These are phyloP conservation scores for Dothideomycetes sp. DNA, from an alignment of 2,329 filamentous ascomycete genomes.

Conservation along the genomic window DNA sequence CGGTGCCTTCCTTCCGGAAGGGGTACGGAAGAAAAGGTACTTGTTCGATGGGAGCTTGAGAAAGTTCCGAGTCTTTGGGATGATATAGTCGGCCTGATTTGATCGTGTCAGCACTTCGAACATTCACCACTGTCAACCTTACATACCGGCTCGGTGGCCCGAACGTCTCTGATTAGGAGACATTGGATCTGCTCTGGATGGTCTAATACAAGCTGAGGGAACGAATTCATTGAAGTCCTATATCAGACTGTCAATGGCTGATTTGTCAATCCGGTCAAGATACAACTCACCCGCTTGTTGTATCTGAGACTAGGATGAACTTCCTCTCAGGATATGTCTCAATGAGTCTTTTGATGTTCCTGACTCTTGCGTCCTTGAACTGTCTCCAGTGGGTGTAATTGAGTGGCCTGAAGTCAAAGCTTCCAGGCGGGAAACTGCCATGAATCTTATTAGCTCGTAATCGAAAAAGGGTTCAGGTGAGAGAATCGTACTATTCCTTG, in stretches of 20 bases:
- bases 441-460: not conserved
- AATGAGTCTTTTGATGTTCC: constrained; percentile 12
- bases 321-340: constrained; percentile 13
- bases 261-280: not conserved
- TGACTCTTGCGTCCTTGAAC: constrained; percentile 9
- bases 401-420: constrained; percentile 15
- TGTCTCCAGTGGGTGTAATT: constrained; percentile 8
- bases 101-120: not conserved
- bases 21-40: constrained; percentile 11
- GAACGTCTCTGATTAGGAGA: constrained; percentile 14
- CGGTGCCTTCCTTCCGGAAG: constrained; percentile 5
- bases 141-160: constrained; percentile 12
- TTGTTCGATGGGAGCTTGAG: constrained; percentile 6
- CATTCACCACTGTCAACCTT: not conserved
- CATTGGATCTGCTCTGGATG: constrained; percentile 15
- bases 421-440: constrained; percentile 14
- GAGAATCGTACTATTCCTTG: constrained; percentile 1
- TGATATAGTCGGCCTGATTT: constrained; percentile 11
- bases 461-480: not conserved
- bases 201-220: constrained; percentile 8
- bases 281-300: constrained; percentile 3
- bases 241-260: not conserved
- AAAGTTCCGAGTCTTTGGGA: constrained; percentile 7
- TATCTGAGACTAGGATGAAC: constrained; percentile 17
- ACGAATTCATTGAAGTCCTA: not conserved